Evolutionary conservation across 768 basidiomycete species (phyloP).

Genomic region (Mycena crocata): DNA sequence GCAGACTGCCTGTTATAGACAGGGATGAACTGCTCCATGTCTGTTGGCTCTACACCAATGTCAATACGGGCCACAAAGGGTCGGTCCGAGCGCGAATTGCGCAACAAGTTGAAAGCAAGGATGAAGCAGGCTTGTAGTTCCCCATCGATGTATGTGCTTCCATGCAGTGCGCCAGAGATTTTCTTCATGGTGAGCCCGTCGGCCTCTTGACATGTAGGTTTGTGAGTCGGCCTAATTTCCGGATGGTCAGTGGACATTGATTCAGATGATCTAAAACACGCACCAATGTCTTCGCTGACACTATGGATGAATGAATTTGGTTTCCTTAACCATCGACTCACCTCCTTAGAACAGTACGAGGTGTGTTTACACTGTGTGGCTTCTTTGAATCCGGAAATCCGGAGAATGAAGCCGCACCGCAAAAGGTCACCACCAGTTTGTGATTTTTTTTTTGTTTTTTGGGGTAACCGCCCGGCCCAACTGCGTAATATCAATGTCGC

Average conservation of each 20-base stretch:
- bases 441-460: conserved; percentile 27
- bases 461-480: conserved; percentile 19
- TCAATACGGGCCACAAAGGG: conserved; percentile 20
- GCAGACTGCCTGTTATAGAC: conserved; percentile 3
- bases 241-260: conserved; percentile 12
- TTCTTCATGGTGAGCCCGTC: conserved; percentile 18
- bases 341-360: conserved; percentile 27
- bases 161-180: conserved; percentile 17
- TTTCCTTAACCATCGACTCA: conserved; percentile 19
- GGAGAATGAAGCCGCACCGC: conserved; percentile 15
- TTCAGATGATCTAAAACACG: too few relatives aligned
- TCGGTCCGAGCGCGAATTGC: conserved; percentile 12
- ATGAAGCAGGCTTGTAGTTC: conserved; percentile 24
- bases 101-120: conserved; percentile 20
- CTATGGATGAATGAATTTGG: conserved; percentile 3
- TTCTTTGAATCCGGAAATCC: conserved; percentile 12
- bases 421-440: conserved; percentile 14
- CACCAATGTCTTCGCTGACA: conserved; percentile 29
- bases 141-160: conserved; percentile 22
- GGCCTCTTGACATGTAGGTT: conserved; percentile 16
- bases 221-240: conserved; percentile 24
- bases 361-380: conserved; percentile 21
- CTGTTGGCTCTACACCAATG: conserved; percentile 25
- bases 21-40: conserved; percentile 14
- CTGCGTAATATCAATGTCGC: neutral